A percentile compares a stretch with the other conserved stretches of the same genome.
Conservation (phyloP, 2,329 filamentous ascomycete genomes). For the Blastomyces gilchristii region DNA sequence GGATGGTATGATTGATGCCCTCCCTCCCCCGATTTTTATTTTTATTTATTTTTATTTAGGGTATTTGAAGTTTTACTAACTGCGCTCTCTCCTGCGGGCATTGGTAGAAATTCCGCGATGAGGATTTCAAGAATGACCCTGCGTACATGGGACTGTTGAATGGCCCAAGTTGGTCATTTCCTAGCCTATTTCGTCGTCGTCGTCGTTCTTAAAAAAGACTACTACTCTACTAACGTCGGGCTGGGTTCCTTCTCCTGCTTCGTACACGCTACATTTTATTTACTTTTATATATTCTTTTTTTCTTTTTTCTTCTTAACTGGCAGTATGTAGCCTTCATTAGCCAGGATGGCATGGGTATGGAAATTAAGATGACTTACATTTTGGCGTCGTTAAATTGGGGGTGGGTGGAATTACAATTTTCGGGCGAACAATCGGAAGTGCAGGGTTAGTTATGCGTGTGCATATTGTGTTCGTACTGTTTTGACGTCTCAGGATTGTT, state of each 20-base stretch:
- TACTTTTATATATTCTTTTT: neutral
- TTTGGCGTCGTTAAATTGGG: no score
- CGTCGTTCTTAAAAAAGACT: neutral
- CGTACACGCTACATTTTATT: neutral
- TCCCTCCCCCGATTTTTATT: neutral
- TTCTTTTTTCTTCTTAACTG: no score
- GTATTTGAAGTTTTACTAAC: conserved; percentile 11
- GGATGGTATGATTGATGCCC: conserved; percentile 48
- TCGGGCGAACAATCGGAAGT: no score
- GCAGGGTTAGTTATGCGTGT: no score
- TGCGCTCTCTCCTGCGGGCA: neutral
- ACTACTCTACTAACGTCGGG: neutral
- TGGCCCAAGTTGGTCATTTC: neutral
- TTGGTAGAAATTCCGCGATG: conserved; percentile 31
- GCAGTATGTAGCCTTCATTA: no score
- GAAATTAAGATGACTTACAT: no score
- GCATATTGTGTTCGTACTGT: no score
- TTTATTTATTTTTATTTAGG: neutral
- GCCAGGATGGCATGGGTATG: no score
- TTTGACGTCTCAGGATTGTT: no score
- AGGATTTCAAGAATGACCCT: conserved; percentile 32
- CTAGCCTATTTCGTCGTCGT: conserved; percentile 1
- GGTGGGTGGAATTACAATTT: no score
- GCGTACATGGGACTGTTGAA: neutral
- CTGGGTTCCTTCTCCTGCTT: neutral